These are phyloP conservation scores for Neurospora pannonica DNA, from an alignment of 495 filamentous ascomycete genomes.

Conservation along the genomic window DNA sequence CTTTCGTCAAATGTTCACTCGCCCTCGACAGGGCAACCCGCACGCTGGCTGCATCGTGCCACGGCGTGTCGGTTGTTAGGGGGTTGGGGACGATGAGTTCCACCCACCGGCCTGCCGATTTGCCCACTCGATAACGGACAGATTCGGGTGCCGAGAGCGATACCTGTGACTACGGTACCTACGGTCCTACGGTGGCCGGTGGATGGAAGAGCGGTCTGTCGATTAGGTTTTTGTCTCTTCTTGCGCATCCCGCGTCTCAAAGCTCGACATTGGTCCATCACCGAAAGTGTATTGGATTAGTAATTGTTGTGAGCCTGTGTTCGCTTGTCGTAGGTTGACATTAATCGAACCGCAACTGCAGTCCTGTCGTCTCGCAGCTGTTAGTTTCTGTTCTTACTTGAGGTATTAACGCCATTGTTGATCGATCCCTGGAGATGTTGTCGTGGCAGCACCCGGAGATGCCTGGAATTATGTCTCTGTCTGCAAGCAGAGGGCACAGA, in stretches of 20 bases:
- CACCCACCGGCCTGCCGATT: background rate
- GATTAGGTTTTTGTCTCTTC: background rate
- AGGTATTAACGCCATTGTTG: background rate
- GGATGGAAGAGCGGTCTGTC: background rate
- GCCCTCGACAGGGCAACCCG: background rate
- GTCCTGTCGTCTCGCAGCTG: background rate
- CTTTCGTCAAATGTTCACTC: background rate
- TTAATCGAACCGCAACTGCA: background rate
- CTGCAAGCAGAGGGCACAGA: background rate
- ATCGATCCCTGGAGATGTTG: background rate
- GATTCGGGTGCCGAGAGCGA: background rate
- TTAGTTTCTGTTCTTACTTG: background rate
- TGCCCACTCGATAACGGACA: background rate
- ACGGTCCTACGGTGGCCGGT: background rate
- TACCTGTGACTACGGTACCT: background rate
- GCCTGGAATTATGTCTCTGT: background rate
- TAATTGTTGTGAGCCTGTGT: background rate
- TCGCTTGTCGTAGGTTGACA: background rate
- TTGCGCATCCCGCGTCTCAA: background rate
- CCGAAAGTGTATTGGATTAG: background rate
- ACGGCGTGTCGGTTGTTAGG: background rate
- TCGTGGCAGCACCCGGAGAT: background rate
- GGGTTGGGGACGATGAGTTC: background rate
- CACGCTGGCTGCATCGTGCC: background rate
- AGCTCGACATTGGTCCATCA: background rate